Evolutionary conservation across 768 basidiomycete species (phyloP).

Genomic region (Boletus speciosus): DNA sequence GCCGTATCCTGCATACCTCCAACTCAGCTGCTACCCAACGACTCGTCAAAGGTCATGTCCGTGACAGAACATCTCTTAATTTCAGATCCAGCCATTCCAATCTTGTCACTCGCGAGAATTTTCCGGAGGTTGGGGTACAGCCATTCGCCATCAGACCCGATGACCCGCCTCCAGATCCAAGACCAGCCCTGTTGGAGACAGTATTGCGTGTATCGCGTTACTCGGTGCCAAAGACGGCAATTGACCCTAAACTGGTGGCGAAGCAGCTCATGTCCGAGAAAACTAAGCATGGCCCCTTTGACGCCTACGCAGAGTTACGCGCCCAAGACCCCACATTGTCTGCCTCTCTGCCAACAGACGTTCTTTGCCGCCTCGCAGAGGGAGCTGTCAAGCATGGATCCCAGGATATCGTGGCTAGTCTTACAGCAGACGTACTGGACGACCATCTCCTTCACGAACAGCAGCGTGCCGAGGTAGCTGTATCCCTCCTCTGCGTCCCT

Average conservation of each 20-base stretch:
- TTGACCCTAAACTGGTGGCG: slow-evolving; percentile 7
- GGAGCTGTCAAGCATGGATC: slow-evolving; percentile 31
- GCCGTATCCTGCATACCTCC: slow-evolving; percentile 46
- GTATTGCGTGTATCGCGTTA: slow-evolving; percentile 27
- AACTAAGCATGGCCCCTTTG: slow-evolving; percentile 23
- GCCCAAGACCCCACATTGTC: slow-evolving; percentile 22
- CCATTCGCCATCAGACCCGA: neutral
- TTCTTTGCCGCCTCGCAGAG: slow-evolving; percentile 29
- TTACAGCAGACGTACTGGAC: slow-evolving; percentile 40
- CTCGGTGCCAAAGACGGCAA: slow-evolving; percentile 22
- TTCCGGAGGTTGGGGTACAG: slow-evolving; percentile 6
- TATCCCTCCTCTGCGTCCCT: slow-evolving; percentile 25
- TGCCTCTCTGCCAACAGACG: slow-evolving; percentile 24
- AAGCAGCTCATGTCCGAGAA: slow-evolving; percentile 10
- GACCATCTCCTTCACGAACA: slow-evolving; percentile 15
- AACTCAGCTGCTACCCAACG: slow-evolving; percentile 25
- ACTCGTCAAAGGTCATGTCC: slow-evolving; percentile 19
- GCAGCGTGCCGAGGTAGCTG: slow-evolving; percentile 26
- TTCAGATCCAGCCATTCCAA: slow-evolving; percentile 13
- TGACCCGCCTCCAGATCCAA: slow-evolving; percentile 4
- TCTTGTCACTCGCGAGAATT: slow-evolving; percentile 11
- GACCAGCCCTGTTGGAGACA: slow-evolving; percentile 22
- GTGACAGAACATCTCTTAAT: slow-evolving; percentile 7
- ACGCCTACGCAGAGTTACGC: slow-evolving; percentile 27
- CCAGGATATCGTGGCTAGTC: slow-evolving; percentile 35